Conservation (phyloP, 2,329 filamentous ascomycete genomes). For the Neocucurbitaria cava region DNA sequence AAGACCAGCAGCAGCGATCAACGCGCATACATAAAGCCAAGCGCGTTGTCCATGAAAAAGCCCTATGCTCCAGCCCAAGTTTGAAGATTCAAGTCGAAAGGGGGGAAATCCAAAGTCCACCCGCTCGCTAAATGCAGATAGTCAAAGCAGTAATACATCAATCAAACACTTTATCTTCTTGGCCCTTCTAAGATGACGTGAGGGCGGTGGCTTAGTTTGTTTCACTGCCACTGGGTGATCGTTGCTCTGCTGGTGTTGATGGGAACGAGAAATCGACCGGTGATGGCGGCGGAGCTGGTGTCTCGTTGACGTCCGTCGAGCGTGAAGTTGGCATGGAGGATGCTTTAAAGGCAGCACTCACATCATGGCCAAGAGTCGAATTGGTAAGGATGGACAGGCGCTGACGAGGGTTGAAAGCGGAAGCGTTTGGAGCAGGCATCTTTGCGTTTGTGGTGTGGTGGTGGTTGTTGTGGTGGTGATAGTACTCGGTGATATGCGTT, state of each 20-base stretch:
- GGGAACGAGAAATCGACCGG: slow-evolving; percentile 52
- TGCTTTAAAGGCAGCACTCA: slow-evolving; percentile 50
- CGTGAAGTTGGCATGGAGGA: slow-evolving; percentile 36
- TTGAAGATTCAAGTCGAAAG: not conserved
- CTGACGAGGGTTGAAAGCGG: slow-evolving; percentile 45
- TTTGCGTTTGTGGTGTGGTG: not conserved
- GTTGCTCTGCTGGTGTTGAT: slow-evolving; percentile 36
- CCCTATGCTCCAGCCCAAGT: not conserved
- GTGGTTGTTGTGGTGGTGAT: not conserved
- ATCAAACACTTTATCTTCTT: not conserved
- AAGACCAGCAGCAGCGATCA: slow-evolving; percentile 26
- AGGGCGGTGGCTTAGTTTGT: slow-evolving; percentile 21
- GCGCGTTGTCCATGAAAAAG: not conserved
- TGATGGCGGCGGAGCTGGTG: slow-evolving; percentile 50
- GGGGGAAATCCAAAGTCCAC: not conserved
- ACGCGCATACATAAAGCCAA: slow-evolving; percentile 15
- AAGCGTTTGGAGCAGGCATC: slow-evolving; percentile 37
- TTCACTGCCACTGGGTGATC: slow-evolving; percentile 31
- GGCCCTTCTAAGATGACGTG: not conserved
- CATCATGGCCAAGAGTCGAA: slow-evolving; percentile 50
- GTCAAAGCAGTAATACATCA: slow-evolving; percentile 21
- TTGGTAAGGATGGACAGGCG: slow-evolving; percentile 52
- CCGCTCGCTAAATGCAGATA: slow-evolving; percentile 41
- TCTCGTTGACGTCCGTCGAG: slow-evolving; percentile 43
- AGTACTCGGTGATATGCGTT: not conserved